phyloP scores from a whole-genome alignment of 441 rosid species.

The Adansonia grandidieri region DNA sequence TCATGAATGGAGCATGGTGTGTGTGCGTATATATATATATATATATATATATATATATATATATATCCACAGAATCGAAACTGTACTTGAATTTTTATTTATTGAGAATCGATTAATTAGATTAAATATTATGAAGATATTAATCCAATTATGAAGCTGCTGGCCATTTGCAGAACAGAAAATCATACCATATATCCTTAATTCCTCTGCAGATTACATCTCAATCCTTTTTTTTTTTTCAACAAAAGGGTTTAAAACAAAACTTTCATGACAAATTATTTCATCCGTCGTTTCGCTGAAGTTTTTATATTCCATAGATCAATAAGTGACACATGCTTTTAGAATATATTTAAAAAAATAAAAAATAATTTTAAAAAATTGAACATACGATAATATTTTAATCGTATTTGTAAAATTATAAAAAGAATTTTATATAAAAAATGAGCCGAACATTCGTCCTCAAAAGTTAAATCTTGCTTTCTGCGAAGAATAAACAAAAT shows the following conservation, averaged over 20 bases:
- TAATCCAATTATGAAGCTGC: slow-evolving; percentile 10
- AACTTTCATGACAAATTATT: not conserved
- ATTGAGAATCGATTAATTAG: too few species aligned
- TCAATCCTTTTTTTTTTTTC: not conserved
- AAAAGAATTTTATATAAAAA: too few species aligned
- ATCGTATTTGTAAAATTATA: too few species aligned
- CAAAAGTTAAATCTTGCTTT: too few species aligned
- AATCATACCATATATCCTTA: not conserved
- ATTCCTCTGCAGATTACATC: not conserved
- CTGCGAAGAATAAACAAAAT: not conserved
- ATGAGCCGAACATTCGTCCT: too few species aligned
- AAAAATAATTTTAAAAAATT: too few species aligned
- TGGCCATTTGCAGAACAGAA: not conserved
- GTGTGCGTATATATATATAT: too few species aligned
- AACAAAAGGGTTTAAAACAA: not conserved
- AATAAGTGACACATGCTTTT: not conserved
- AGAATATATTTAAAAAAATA: too few species aligned
- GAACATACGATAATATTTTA: too few species aligned
- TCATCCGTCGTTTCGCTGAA: not conserved
- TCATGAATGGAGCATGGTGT: not conserved
- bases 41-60: too few species aligned
- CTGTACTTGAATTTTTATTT: not conserved
- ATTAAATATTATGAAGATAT: not conserved
- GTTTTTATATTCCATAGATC: too few species aligned
- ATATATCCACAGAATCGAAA: not conserved